Evolutionary conservation across 495 filamentous ascomycete genomes (phyloP).

Genomic region (Hypoxylon crocopeplum): DNA sequence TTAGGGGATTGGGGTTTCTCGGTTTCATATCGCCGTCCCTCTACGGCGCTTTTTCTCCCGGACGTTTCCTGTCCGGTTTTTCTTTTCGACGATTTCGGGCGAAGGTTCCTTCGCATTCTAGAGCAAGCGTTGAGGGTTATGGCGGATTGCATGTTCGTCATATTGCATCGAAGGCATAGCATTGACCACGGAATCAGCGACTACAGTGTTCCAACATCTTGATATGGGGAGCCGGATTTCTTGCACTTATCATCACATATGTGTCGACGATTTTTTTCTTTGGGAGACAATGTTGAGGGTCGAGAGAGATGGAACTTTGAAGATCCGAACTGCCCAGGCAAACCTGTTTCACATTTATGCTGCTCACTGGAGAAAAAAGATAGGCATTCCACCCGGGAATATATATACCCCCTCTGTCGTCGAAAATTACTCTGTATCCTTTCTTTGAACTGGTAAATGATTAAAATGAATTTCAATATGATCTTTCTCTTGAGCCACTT

Average conservation of each 20-base stretch:
- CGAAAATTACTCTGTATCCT: not conserved
- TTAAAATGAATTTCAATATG: not conserved
- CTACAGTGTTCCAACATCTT: not conserved
- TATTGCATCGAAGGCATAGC: conserved; percentile 27
- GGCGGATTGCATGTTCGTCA: conserved; percentile 16
- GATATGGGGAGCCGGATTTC: conserved; percentile 6
- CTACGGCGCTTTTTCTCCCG: not conserved
- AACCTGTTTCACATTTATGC: conserved; percentile 19
- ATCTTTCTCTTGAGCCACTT: not conserved
- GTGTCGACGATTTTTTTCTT: conserved; percentile 12
- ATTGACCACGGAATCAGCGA: conserved; percentile 18
- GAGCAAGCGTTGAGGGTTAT: conserved; percentile 21
- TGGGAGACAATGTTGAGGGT: not conserved
- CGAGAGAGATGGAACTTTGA: conserved; percentile 20
- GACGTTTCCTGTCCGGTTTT: not conserved
- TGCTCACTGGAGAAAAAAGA: conserved; percentile 9
- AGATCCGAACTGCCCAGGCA: conserved; percentile 36
- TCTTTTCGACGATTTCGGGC: conserved; percentile 2
- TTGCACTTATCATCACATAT: conserved; percentile 5
- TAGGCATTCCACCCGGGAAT: conserved; percentile 13
- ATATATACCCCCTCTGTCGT: conserved; percentile 31
- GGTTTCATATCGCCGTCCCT: conserved; percentile 5
- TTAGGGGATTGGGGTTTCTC: not conserved
- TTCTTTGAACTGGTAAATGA: not conserved
- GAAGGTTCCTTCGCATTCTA: conserved; percentile 14